A percentile compares a stretch with the other conserved stretches of the same genome.
phyloP scores from a whole-genome alignment of 2,329 filamentous ascomycete genomes.

The Ceratocystis eucalypticola region DNA sequence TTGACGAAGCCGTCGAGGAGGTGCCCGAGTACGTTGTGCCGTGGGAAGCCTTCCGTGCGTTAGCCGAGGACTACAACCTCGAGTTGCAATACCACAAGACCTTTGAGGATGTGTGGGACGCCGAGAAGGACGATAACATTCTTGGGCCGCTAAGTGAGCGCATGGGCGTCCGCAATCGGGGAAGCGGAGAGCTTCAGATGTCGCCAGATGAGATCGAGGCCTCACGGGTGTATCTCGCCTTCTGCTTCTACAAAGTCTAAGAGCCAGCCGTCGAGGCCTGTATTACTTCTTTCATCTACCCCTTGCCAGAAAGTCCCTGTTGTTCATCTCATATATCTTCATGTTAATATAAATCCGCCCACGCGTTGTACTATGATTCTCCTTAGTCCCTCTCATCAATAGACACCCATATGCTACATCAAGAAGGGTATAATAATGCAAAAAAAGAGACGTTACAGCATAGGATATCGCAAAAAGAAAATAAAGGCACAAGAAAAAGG shows the following conservation, averaged over 20 bases:
- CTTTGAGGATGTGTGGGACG: slow-evolving; percentile 81
- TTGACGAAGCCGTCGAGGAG: slow-evolving; percentile 90
- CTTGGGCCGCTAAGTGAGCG: slow-evolving; percentile 77
- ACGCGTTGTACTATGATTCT: background rate
- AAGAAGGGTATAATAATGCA: slow-evolving; percentile 7
- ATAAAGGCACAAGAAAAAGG: background rate
- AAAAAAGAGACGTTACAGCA: slow-evolving; percentile 8
- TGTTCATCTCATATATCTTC: background rate
- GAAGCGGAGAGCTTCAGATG: slow-evolving; percentile 53
- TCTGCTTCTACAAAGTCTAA: slow-evolving; percentile 92
- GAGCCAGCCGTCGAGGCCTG: background rate
- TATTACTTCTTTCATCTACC: background rate
- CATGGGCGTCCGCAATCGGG: slow-evolving; percentile 79
- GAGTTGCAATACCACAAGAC: slow-evolving; percentile 88
- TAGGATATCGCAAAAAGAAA: slow-evolving; percentile 21
- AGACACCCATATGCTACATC: background rate
- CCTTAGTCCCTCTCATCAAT: background rate
- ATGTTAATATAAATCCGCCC: background rate
- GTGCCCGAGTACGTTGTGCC: slow-evolving; percentile 96
- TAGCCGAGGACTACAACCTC: slow-evolving; percentile 93
- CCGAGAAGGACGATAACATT: slow-evolving; percentile 73
- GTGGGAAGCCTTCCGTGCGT: slow-evolving; percentile 90
- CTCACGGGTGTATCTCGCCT: slow-evolving; percentile 79
- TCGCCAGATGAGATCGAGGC: slow-evolving; percentile 85
- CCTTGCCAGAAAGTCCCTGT: background rate